A percentile compares a stretch with the other conserved stretches of the same genome.
These are phyloP conservation scores for Ochromonas danica DNA, from an alignment of 108 stramenopile species.

Conservation along the genomic window DNA sequence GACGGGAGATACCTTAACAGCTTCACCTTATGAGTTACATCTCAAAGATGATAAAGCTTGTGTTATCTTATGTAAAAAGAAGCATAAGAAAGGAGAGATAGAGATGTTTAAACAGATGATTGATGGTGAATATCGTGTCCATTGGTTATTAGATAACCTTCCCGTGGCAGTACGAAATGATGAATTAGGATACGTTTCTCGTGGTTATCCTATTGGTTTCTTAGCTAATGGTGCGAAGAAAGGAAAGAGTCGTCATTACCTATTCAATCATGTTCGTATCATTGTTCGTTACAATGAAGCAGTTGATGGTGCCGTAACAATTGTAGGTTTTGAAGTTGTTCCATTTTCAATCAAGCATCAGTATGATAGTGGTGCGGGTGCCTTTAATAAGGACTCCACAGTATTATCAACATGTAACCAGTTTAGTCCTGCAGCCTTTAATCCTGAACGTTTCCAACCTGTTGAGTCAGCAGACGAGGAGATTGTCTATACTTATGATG, in stretches of 20 bases:
- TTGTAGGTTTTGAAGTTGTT: conserved; percentile 84
- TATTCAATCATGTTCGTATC: conserved; percentile 87
- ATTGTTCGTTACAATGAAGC: conserved; percentile 66
- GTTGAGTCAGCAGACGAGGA: conserved; percentile 51
- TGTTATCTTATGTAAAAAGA: conserved; percentile 29
- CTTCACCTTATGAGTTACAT: conserved; percentile 7
- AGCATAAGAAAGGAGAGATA: conserved; percentile 45
- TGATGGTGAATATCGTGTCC: conserved; percentile 87
- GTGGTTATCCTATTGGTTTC: conserved; percentile 78
- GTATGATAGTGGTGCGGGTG: conserved; percentile 2
- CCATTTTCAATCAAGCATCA: conserved; percentile 67
- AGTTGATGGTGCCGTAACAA: conserved; percentile 70
- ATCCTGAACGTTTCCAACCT: conserved; percentile 66
- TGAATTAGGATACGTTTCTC: conserved; percentile 64
- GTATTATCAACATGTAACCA: conserved; percentile 26
- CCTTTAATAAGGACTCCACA: conserved; percentile 40
- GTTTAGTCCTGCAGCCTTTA: conserved; percentile 68
- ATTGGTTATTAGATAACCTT: conserved; percentile 60
- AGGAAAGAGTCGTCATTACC: conserved; percentile 51
- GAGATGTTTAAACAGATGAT: conserved; percentile 68
- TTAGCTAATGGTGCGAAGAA: conserved; percentile 1
- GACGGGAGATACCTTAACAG: conserved; percentile 14
- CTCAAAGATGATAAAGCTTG: conserved; percentile 28
- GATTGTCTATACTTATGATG: conserved; percentile 97
- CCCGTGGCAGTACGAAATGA: conserved; percentile 64